Conservation (phyloP, 768 basidiomycete species). For the Tricholoma flavovirens region DNA sequence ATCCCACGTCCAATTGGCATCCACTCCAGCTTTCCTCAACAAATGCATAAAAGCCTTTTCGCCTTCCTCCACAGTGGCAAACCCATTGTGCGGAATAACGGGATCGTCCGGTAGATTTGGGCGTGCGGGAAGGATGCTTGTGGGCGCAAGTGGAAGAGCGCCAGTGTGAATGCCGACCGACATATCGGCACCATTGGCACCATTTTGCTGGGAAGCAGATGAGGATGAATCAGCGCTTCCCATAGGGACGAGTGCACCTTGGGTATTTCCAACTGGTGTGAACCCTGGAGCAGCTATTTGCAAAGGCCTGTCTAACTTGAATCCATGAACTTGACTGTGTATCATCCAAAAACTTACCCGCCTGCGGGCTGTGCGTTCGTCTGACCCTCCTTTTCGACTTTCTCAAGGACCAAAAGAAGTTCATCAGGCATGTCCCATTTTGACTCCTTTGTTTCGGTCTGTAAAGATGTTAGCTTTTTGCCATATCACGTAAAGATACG, state of each 20-base stretch:
- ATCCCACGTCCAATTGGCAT: constrained; percentile 96
- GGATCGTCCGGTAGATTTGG: constrained; percentile 84
- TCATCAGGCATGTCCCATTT: constrained; percentile 99
- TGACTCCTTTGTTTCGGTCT: constrained; percentile 87
- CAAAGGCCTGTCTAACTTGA: constrained; percentile 18
- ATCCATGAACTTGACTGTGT: background rate
- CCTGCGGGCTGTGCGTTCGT: constrained; percentile 30
- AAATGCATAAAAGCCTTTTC: constrained; percentile 93
- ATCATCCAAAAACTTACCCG: constrained; percentile 19
- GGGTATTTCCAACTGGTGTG: constrained; percentile 36
- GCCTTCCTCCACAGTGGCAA: constrained; percentile 79
- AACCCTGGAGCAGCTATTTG: constrained; percentile 38
- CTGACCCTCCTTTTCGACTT: constrained; percentile 71
- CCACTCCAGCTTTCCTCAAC: constrained; percentile 83
- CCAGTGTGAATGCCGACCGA: constrained; percentile 49
- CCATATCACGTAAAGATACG: background rate
- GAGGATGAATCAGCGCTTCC: constrained; percentile 47
- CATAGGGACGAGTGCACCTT: constrained; percentile 51
- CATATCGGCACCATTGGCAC: constrained; percentile 44
- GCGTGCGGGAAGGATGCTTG: constrained; percentile 60
- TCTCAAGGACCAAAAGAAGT: constrained; percentile 75
- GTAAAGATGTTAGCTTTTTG: constrained; percentile 3
- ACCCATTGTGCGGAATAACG: constrained; percentile 86
- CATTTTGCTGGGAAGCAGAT: constrained; percentile 44
- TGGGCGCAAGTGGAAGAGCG: constrained; percentile 52